Percentiles rank a stretch among this genome's conserved stretches.
phyloP scores from a whole-genome alignment of 148 eudicot genomes.

The Vaccinium corymbosum region DNA sequence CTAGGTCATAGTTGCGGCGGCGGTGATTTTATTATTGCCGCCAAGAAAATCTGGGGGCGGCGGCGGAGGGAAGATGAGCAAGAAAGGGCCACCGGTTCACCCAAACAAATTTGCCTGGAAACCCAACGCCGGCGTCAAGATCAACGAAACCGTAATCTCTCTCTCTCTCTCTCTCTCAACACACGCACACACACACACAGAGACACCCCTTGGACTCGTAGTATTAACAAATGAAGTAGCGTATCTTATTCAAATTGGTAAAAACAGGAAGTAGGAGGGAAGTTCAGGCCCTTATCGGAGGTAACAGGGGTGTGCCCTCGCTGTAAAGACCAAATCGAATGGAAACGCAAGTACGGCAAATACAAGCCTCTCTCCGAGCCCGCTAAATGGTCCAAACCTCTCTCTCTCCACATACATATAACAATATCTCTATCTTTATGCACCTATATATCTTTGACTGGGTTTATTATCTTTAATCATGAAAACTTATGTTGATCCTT shows the following conservation, averaged over 20 bases:
- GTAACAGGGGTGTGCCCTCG: slow-evolving; percentile 80
- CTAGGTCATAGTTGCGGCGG: slow-evolving; percentile 6
- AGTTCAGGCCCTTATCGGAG: slow-evolving; percentile 65
- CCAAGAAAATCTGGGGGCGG: not conserved
- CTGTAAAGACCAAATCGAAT: slow-evolving; percentile 89
- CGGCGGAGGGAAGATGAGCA: slow-evolving; percentile 34
- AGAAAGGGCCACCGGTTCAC: slow-evolving; percentile 81
- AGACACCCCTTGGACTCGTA: not conserved
- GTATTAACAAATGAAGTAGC: not conserved
- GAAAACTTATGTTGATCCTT: not conserved
- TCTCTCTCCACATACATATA: not conserved
- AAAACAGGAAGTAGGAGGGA: slow-evolving; percentile 80
- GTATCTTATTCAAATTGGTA: not conserved
- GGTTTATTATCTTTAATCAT: not conserved
- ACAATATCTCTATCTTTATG: not conserved
- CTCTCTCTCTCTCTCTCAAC: not conserved
- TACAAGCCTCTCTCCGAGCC: slow-evolving; percentile 80
- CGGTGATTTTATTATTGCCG: not conserved
- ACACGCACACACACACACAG: not conserved
- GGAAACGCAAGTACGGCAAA: slow-evolving; percentile 98
- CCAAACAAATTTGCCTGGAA: slow-evolving; percentile 85
- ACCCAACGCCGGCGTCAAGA: slow-evolving; percentile 34
- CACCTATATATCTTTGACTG: not conserved
- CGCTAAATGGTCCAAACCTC: slow-evolving; percentile 62
- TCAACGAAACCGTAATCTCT: slow-evolving; percentile 11